phyloP scores from a whole-genome alignment of 495 filamentous ascomycete genomes.

The Tuber magnatum region DNA sequence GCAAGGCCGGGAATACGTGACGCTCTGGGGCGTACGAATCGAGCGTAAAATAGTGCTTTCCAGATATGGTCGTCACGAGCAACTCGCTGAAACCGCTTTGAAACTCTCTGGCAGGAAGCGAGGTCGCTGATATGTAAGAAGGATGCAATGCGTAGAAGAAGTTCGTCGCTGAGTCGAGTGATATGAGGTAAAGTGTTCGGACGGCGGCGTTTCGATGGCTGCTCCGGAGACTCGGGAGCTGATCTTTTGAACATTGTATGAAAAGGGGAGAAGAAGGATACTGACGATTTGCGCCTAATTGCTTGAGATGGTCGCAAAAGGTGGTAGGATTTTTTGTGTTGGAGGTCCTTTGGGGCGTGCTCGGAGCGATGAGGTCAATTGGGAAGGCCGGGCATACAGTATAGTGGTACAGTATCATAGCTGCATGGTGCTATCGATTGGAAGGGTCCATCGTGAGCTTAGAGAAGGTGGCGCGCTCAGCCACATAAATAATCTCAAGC shows the following conservation, averaged over 20 bases:
- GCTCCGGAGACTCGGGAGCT: constrained; percentile 35
- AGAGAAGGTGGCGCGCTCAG: not conserved
- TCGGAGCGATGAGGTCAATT: not conserved
- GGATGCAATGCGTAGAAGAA: constrained; percentile 77
- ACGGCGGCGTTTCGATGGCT: constrained; percentile 44
- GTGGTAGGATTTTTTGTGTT: not conserved
- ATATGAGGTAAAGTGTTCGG: constrained; percentile 33
- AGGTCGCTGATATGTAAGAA: constrained; percentile 64
- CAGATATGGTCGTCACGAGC: constrained; percentile 80
- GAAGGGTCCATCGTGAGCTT: not conserved
- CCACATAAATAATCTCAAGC: not conserved
- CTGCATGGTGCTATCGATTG: not conserved
- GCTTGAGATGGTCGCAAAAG: not conserved
- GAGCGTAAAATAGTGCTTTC: constrained; percentile 80
- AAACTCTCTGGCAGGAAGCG: constrained; percentile 65
- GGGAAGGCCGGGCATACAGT: not conserved
- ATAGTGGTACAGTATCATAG: not conserved
- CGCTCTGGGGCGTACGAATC: constrained; percentile 80
- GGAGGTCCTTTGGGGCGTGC: not conserved
- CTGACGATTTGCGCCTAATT: not conserved
- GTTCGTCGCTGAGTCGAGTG: constrained; percentile 70
- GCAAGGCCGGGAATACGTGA: constrained; percentile 63
- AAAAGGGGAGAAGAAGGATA: not conserved
- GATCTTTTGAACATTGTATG: constrained; percentile 47
- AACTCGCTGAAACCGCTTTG: constrained; percentile 67